Conservation (phyloP, 2,329 filamentous ascomycete genomes). For the Cryphonectria parasitica region DNA sequence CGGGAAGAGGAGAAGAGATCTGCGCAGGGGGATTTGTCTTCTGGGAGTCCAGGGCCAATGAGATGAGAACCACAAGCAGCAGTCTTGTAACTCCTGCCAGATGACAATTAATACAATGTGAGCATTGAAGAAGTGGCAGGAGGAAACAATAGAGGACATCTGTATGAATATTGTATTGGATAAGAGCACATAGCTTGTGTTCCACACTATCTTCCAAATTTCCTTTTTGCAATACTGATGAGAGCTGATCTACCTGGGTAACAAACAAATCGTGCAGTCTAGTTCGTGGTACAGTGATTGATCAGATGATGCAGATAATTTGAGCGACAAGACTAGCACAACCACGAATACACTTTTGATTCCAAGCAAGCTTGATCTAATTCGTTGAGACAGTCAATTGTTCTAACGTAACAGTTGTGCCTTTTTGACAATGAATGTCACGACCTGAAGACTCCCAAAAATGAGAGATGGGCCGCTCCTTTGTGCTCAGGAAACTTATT, state of each 20-base stretch:
- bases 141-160: no score
- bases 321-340: no score
- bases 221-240: no score
- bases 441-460: not conserved
- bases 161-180: not conserved
- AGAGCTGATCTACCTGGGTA: no score
- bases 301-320: no score
- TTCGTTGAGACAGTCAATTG: not conserved
- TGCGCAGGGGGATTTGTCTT: not conserved
- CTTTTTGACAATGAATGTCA: not conserved
- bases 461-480: not conserved
- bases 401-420: not conserved
- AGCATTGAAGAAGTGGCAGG: not conserved
- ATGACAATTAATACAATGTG: not conserved
- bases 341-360: not conserved
- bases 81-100: not conserved
- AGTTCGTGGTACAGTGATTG: no score
- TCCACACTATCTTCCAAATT: no score
- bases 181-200: no score
- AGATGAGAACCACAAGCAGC: not conserved
- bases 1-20: not conserved
- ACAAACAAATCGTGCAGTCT: no score
- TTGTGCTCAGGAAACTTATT: not conserved
- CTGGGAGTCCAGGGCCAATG: not conserved
- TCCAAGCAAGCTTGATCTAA: not conserved